Conservation (phyloP, 2,329 filamentous ascomycete genomes). For the Colletotrichum cereale region DNA sequence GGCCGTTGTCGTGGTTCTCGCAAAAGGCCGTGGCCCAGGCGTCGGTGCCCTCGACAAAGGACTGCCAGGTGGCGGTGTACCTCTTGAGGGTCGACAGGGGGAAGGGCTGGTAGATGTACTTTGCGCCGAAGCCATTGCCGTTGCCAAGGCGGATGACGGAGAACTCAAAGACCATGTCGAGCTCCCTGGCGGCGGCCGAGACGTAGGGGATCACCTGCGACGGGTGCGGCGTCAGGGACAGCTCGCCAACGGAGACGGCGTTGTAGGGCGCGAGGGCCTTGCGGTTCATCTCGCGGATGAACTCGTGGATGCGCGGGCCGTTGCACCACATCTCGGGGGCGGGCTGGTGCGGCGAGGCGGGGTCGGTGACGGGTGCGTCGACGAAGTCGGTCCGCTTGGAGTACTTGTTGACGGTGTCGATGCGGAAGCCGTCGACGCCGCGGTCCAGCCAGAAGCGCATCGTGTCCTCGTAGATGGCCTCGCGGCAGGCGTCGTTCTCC, state of each 20-base stretch:
- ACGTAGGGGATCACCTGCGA: slow-evolving; percentile 68
- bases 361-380: slow-evolving; percentile 62
- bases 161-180: slow-evolving; percentile 74
- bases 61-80: slow-evolving; percentile 61
- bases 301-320: slow-evolving; percentile 73
- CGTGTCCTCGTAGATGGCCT: slow-evolving; percentile 74
- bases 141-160: slow-evolving; percentile 67
- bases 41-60: slow-evolving; percentile 61
- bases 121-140: slow-evolving; percentile 59
- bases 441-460: slow-evolving; percentile 82
- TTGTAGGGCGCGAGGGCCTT: slow-evolving; percentile 66
- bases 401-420: slow-evolving; percentile 78
- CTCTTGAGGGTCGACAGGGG: slow-evolving; percentile 58
- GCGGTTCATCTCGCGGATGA: slow-evolving; percentile 68
- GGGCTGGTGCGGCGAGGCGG: slow-evolving; percentile 54
- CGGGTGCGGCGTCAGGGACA: slow-evolving; percentile 67
- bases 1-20: slow-evolving; percentile 74
- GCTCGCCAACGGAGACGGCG: slow-evolving; percentile 73
- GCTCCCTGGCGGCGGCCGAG: slow-evolving; percentile 62
- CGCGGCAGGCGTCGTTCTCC: slow-evolving; percentile 75
- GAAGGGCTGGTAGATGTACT: slow-evolving; percentile 65
- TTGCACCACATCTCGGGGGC: slow-evolving; percentile 67
- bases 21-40: slow-evolving; percentile 72
- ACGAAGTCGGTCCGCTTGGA: slow-evolving; percentile 70
- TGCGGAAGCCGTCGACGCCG: slow-evolving; percentile 74